Base-by-base conservation (phyloP, 345 rosid species). In the Rhodamnia rubescens region DNA sequence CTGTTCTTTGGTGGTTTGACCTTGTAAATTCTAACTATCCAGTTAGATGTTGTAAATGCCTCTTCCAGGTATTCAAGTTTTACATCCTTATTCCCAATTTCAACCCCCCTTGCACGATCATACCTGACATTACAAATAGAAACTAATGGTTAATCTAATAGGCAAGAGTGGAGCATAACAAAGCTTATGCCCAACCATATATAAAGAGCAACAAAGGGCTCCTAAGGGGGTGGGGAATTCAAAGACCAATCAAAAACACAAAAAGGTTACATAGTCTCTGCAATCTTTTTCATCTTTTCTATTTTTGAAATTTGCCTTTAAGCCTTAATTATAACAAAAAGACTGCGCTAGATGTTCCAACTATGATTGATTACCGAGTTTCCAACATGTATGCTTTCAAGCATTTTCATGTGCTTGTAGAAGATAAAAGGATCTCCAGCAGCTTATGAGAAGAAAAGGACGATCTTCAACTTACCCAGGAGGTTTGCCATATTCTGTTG, bases 71-170 rank as follows among this genome's bases (percentile, higher is more conserved):
- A 90, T 86, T 97, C 97, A 5, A 97, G 98, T 88, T 97, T 96
- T 52, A 97, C 84, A 87, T 96, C 97, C 90, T 97, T 97, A 84
- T 97, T 97, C 86, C 99, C 99, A 59, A 97, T 97, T 90, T 97
- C 99, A 78, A 94, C 99, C 24, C 99, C 98, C 86, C 99, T 93
- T 18, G 99, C 99, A 75, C 99, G 94, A 92, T 97, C 99, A 87
- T 91, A 97, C 88, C 99, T 97, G 89, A 69, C 86, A 89, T 52
- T 58, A 69, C 75, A 82, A 53, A 9, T 81, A 49, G n/a, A 11
- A 36, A 24, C 6, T 8, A 32, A 69, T 32, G 78, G 78, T 69
- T 69, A 32, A 24, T 69, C 47, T 32, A 22, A 32, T 69, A 61
- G 83, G 8, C 32, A 69, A 81, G 55, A 82, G 81, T 90, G 81